Conservation (phyloP, 202 grass and related monocot genomes). For the Schoenoplectus triqueter region DNA sequence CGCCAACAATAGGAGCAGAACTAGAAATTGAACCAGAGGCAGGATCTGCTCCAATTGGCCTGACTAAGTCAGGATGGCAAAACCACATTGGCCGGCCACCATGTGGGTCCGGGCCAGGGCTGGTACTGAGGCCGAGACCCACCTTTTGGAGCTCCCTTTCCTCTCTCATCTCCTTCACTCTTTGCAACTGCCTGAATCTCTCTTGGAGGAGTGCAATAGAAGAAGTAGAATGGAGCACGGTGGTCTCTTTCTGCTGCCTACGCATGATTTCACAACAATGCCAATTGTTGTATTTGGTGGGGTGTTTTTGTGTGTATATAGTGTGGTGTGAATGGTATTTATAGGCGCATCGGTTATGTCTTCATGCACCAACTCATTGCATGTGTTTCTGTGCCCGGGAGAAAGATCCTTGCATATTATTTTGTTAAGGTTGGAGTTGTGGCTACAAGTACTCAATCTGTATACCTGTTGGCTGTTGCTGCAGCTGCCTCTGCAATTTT, state of each 20-base stretch:
- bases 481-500: background rate
- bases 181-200: constrained; percentile 90
- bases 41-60: constrained; percentile 46
- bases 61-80: constrained; percentile 71
- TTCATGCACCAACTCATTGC: constrained; percentile 67
- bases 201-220: constrained; percentile 93
- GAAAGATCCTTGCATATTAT: constrained; percentile 50
- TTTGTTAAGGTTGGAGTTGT: constrained; percentile 34
- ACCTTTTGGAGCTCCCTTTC: constrained; percentile 68
- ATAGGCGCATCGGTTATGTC: constrained; percentile 49
- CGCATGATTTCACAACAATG: constrained; percentile 5
- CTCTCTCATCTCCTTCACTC: constrained; percentile 87
- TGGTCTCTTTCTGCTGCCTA: constrained; percentile 66
- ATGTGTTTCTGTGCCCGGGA: constrained; percentile 70
- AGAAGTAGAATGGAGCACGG: constrained; percentile 54
- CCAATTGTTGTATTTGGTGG: constrained; percentile 40
- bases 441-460: constrained; percentile 25
- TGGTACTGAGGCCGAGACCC: constrained; percentile 39
- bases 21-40: constrained; percentile 34
- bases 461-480: background rate
- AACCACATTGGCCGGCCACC: constrained; percentile 60
- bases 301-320: constrained; percentile 40
- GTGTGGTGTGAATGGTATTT: constrained; percentile 54
- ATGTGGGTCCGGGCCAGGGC: background rate
- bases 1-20: background rate